Base-by-base conservation (phyloP, 1,284 basidiomycete species). In the Sanghuangporus weigelae region DNA sequence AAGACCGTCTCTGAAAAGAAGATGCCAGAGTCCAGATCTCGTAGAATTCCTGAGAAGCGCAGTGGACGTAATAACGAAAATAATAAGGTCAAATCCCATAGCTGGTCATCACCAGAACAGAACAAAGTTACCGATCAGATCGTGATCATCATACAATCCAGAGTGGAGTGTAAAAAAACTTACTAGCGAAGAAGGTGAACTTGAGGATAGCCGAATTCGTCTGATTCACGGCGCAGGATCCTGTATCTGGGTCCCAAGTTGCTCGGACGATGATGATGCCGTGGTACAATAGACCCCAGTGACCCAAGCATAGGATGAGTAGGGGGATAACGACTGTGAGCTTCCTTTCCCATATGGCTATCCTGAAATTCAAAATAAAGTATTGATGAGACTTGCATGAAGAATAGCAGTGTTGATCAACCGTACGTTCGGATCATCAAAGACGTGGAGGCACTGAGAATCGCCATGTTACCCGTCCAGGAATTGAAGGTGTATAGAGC, bases 1-100 rank as follows among this genome's bases (percentile, higher is more conserved):
- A 42, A 90, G 75, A n/a, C 87, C 88, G 67, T 90, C 87, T 31
- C 80, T 78, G 76, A 89, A 87, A 53, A 91, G 79, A 38, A 91
- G 72, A 63, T 83, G 79, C 83, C 82, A 83, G 48, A 89, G 74
- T 71, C 79, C 79, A 59, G 83, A 81, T 48, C 80, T 75, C 10
- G 78, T 75, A 48, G 82, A 79, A 62, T 76, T 80, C 63, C 75
- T 76, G 40, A 81, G 76, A 38, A 86, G 74, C 11, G 83, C 79
- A 16, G 81, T 68, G 8, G 81, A 75, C 1, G 85, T 87, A 65
- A 84, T 79, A 21, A 78, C 68, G 4, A 87, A 74, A 62, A 89
- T 84, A 56, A 81, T 73, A 23, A 87, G 78, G 69, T 89, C 86
- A 68, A 87, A 89, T 16, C 74, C 81, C 84, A 88, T 87, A 2